These are phyloP conservation scores for Solanum etuberosum DNA, from an alignment of 257 asterid genomes.

Conservation along the genomic window DNA sequence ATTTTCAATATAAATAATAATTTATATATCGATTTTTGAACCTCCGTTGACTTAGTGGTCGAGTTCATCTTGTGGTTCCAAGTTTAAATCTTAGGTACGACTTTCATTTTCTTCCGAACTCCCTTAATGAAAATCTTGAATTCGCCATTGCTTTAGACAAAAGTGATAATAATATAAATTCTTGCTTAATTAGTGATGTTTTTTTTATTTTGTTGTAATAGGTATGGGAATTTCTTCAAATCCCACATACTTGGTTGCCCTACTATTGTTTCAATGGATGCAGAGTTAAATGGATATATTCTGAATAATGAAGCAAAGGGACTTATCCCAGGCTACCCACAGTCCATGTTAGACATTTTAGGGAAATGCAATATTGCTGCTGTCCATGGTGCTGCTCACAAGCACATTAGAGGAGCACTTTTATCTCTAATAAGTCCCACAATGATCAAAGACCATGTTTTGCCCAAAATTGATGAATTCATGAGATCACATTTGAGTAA, in stretches of 20 bases:
- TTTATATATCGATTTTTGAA: no score
- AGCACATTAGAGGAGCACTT: slow-evolving; percentile 44
- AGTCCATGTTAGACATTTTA: slow-evolving; percentile 73
- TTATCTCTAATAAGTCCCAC: slow-evolving; percentile 55
- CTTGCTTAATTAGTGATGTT: neutral
- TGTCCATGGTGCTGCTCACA: slow-evolving; percentile 56
- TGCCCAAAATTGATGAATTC: slow-evolving; percentile 41
- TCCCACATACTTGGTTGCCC: slow-evolving; percentile 84
- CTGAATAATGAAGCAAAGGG: slow-evolving; percentile 68
- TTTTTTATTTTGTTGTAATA: neutral
- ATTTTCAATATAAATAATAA: neutral
- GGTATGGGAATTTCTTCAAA: slow-evolving; percentile 74
- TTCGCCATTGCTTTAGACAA: no score
- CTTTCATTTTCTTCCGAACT: fast-evolving
- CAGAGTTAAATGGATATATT: slow-evolving; percentile 60
- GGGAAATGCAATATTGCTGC: slow-evolving; percentile 68
- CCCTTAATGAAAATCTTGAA: no score
- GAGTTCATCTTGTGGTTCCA: neutral
- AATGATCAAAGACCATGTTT: slow-evolving; percentile 29
- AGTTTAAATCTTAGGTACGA: neutral
- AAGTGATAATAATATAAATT: no score
- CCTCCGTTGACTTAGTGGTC: no score
- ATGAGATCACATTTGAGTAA: slow-evolving; percentile 36
- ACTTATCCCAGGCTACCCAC: slow-evolving; percentile 78
- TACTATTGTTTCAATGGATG: slow-evolving; percentile 74